These are phyloP conservation scores for Vitis hybrid DNA, from an alignment of 177 flowering plant genomes.

Conservation along the genomic window DNA sequence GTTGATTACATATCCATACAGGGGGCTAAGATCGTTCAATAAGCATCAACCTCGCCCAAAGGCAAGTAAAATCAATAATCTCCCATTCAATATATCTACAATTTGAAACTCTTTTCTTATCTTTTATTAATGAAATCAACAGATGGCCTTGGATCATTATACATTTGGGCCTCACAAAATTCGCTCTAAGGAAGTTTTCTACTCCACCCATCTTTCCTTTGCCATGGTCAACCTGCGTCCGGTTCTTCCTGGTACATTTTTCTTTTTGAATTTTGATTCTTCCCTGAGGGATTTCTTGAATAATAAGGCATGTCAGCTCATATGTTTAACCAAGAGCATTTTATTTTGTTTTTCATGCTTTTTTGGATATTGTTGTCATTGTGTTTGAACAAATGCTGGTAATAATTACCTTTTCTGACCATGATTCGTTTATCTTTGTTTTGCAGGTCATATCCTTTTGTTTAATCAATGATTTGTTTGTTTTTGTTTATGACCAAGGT, in stretches of 20 bases:
- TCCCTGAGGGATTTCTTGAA: neutral
- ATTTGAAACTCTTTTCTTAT: neutral
- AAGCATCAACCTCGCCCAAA: neutral
- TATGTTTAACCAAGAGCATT: neutral
- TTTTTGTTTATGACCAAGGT: neutral
- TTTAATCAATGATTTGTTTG: neutral
- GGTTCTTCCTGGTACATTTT: slow-evolving; percentile 62
- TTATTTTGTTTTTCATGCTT: neutral
- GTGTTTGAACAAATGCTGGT: too few relatives aligned
- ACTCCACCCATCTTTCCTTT: slow-evolving; percentile 60
- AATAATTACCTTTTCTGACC: slow-evolving; percentile 6
- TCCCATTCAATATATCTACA: neutral
- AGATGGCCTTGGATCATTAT: slow-evolving; percentile 47
- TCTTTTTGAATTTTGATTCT: neutral
- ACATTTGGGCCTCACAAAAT: slow-evolving; percentile 71
- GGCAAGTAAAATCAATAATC: neutral
- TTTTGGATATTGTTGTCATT: neutral
- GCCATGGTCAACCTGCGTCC: slow-evolving; percentile 86
- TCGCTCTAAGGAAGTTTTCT: slow-evolving; percentile 57
- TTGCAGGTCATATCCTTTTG: slow-evolving; percentile 86
- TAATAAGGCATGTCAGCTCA: neutral
- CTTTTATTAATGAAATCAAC: neutral
- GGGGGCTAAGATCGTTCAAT: too few relatives aligned
- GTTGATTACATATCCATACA: too few relatives aligned
- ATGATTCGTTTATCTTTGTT: slow-evolving; percentile 12